Base-by-base conservation (phyloP, 2,329 filamentous ascomycete genomes). In the Alternaria hordeiaustralica region DNA sequence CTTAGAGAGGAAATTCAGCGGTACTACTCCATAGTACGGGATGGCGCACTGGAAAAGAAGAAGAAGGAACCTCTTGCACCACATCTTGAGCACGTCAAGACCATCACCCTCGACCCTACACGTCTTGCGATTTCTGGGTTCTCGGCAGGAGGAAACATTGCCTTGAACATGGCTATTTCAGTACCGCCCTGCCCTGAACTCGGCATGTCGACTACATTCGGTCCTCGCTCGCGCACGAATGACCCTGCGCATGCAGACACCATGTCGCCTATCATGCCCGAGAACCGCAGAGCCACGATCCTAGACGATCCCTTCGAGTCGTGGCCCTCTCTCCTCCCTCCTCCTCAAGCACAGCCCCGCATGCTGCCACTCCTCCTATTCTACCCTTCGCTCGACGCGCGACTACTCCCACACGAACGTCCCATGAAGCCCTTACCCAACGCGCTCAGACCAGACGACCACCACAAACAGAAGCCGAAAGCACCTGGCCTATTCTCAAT, bases 131-230 rank as follows among this genome's bases (percentile, higher is more conserved):
- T 84, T 23, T 82, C 81, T 3, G 83, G 83, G 20, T 84, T 84
- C 70, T 82, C 80, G 26, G 80, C 79, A 12, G 83, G 83, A 30
- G 83, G 82, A 20, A 84, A 84, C 61, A 80, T 85, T n/a, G 83
- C 82, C 0, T 70, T 84, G 50, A 82, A 83, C 62, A 78, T 82
- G 70, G 80, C 75, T 15, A 65, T 82, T 3, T 76, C 74, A 23
- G 75, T 80, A 6, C 77, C 77, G 9, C 74, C 76, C 2, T 78
- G 75, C 50, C 63, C 69, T 8, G 63, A 73, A 7, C 64, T 77
- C 7, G 45, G 62, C 12, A 60, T 68, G 36, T 70, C 70, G 9
- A 63, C 69, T 5, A 64, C 63, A 2, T 10, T 55, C 6, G 44
- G 45, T 5, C 59, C 47, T 51, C 60, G 60, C 4, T 59, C 69